phyloP scores from a whole-genome alignment of 768 basidiomycete genomes.

The Tylopilus cervinicoccineus region DNA sequence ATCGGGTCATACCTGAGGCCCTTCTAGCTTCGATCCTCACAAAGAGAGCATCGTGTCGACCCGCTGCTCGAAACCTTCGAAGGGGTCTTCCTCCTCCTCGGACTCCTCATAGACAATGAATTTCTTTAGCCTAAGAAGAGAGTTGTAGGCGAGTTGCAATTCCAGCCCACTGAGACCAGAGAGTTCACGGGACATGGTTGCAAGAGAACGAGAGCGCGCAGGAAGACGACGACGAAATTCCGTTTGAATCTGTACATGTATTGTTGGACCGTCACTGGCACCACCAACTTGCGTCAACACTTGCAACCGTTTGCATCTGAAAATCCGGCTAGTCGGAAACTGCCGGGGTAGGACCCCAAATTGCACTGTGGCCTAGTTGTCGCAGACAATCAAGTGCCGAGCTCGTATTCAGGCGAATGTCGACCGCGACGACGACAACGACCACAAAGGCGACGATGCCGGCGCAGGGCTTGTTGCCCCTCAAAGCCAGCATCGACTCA shows the following conservation, averaged over 20 bases:
- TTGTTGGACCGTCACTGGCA: too few species aligned
- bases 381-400: slow-evolving; percentile 22
- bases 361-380: not conserved
- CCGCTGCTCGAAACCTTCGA: not conserved
- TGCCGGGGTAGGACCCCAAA: slow-evolving; percentile 1
- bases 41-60: not conserved
- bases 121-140: not conserved
- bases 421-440: slow-evolving; percentile 47
- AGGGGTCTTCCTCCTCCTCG: not conserved
- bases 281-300: too few species aligned
- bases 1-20: not conserved
- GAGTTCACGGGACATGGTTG: too few species aligned
- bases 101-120: not conserved
- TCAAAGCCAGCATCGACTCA: slow-evolving; percentile 30
- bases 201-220: too few species aligned
- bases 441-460: slow-evolving; percentile 24
- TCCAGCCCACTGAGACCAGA: not conserved
- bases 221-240: too few species aligned
- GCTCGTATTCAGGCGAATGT: slow-evolving; percentile 32
- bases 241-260: too few species aligned
- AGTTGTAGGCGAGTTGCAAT: not conserved
- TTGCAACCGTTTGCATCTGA: too few species aligned
- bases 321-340: too few species aligned
- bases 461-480: slow-evolving; percentile 28
- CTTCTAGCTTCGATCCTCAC: not conserved